Percentiles rank a stretch among this genome's conserved stretches.
These are phyloP conservation scores for Aspergillus sp. DNA, from an alignment of 2,329 filamentous ascomycete genomes.

Conservation along the genomic window DNA sequence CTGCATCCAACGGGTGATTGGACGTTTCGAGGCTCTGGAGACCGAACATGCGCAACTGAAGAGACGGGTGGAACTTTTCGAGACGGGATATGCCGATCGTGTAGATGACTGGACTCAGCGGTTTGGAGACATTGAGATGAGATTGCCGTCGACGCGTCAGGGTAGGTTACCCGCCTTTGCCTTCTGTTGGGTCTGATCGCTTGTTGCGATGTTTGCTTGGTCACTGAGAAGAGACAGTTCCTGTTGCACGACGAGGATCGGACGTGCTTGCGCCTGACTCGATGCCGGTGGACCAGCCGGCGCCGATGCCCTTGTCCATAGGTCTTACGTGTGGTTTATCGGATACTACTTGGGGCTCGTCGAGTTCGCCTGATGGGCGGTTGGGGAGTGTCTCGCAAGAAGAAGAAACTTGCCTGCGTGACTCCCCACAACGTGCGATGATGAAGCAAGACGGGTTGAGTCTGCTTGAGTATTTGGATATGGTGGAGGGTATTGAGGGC, in stretches of 20 bases:
- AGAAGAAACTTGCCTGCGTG: not conserved
- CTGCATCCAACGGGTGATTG: not conserved
- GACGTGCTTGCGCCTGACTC: constrained; percentile 17
- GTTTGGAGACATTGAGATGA: no score
- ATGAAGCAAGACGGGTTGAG: constrained; percentile 22
- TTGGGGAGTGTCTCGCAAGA: not conserved
- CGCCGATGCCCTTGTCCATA: not conserved
- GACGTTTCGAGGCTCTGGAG: constrained; percentile 2
- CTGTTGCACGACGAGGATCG: not conserved
- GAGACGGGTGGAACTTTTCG: not conserved
- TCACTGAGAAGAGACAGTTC: not conserved
- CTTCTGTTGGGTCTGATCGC: not conserved
- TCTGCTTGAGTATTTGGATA: constrained; percentile 25
- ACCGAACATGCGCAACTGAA: constrained; percentile 4
- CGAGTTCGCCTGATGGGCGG: not conserved
- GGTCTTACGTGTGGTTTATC: constrained; percentile 1
- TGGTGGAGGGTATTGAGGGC: not conserved
- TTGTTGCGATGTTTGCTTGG: not conserved
- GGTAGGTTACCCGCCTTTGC: no score
- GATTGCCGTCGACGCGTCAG: no score
- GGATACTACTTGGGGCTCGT: constrained; percentile 13
- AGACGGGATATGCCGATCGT: not conserved
- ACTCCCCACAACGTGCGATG: no score
- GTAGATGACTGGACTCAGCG: not conserved
- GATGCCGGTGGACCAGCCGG: constrained; percentile 2